These are phyloP conservation scores for Sporothrix pseudoabietina DNA, from an alignment of 2,329 filamentous ascomycete genomes.

Conservation along the genomic window DNA sequence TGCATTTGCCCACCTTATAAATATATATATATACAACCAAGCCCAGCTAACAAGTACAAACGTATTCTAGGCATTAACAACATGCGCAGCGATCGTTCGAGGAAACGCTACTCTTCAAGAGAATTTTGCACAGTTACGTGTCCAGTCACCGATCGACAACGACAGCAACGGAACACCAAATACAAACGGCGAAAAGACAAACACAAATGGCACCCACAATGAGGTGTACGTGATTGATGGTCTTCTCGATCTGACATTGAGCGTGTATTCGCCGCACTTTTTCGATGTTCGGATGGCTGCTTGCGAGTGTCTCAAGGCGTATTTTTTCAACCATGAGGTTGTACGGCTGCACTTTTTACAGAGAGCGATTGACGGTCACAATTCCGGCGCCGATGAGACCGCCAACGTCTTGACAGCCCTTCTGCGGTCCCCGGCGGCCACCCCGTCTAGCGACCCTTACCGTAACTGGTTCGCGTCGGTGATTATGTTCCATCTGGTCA, in stretches of 20 bases:
- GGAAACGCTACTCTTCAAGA: conserved; percentile 81
- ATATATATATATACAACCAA: conserved; percentile 1
- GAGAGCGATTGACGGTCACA: conserved; percentile 85
- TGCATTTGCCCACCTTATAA: no score
- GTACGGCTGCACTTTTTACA: conserved; percentile 84
- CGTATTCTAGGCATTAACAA: conserved; percentile 66
- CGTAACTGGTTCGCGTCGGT: conserved; percentile 87
- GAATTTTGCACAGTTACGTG: conserved; percentile 82
- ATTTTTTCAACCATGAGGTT: conserved; percentile 78
- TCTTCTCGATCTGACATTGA: conserved; percentile 78
- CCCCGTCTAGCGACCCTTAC: conserved; percentile 75
- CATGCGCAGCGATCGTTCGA: conserved; percentile 85
- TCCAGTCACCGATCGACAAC: conserved; percentile 60
- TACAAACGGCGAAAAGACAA: conserved; percentile 31
- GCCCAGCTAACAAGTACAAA: not conserved
- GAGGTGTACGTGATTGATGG: conserved; percentile 92
- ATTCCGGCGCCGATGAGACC: conserved; percentile 74
- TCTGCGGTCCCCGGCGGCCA: conserved; percentile 64
- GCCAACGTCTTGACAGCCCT: conserved; percentile 87
- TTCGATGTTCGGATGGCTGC: conserved; percentile 83
- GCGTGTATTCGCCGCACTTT: conserved; percentile 64
- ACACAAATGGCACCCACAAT: conserved; percentile 52
- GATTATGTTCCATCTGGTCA: conserved; percentile 81
- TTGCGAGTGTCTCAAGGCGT: conserved; percentile 89
- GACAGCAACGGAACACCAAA: conserved; percentile 36